These are phyloP conservation scores for Pseudisothecium myosuroides DNA, from an alignment of 225 moss, liverwort and hornwort species.

Conservation along the genomic window DNA sequence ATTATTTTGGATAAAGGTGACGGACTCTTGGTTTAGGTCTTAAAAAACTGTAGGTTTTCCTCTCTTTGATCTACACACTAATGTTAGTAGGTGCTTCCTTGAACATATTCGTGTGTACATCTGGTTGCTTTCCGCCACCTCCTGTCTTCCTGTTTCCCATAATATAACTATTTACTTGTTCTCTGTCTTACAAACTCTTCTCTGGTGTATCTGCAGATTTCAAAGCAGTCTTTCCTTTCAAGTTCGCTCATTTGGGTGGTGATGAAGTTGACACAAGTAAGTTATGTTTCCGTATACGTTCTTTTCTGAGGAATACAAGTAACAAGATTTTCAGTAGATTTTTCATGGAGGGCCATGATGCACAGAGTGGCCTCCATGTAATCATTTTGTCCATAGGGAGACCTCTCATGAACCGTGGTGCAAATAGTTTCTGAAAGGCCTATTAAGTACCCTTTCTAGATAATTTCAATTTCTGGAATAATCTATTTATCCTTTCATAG, in stretches of 20 bases:
- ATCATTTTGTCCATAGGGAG: not conserved
- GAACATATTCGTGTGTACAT: not conserved
- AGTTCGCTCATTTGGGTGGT: conserved; percentile 89
- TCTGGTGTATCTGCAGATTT: conserved; percentile 44
- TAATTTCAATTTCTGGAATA: not conserved
- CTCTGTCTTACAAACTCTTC: not conserved
- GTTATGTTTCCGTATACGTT: not conserved
- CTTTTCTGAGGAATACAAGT: not conserved
- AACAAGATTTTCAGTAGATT: not conserved
- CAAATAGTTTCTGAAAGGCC: not conserved
- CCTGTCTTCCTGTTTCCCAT: not conserved
- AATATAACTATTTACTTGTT: not conserved
- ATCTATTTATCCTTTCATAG: not conserved
- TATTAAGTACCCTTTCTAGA: not conserved
- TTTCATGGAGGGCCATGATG: not conserved
- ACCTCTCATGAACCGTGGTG: not conserved
- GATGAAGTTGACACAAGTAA: conserved; percentile 93
- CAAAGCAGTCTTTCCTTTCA: conserved; percentile 65
- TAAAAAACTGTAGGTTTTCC: not conserved
- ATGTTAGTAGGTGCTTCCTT: not conserved
- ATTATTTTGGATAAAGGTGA: not conserved
- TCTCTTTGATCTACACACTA: not conserved
- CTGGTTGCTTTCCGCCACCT: not conserved
- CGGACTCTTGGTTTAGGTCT: not conserved
- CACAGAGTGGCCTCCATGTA: not conserved